Evolutionary conservation across 1,284 basidiomycete species (phyloP).

Genomic region (Exsudoporus floridanus): DNA sequence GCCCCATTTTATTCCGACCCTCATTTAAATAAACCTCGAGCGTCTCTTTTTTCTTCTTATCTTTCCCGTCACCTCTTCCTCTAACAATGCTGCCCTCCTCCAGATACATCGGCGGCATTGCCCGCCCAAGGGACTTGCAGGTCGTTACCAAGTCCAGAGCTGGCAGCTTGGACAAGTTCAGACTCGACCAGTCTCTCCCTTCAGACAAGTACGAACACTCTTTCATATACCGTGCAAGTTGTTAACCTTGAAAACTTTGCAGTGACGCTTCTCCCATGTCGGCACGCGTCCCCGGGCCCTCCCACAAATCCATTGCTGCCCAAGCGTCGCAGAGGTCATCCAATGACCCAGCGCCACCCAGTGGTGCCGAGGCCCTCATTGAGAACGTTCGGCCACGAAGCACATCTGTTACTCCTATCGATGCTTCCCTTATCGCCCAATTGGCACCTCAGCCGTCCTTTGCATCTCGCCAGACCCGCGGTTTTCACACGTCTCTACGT

Average conservation of each 20-base stretch:
- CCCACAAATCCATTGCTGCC: too few species aligned
- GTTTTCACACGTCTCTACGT: conserved; percentile 33
- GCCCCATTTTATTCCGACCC: conserved; percentile 5
- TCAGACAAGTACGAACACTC: conserved; percentile 40
- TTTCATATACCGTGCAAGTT: conserved; percentile 32
- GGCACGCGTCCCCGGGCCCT: background rate
- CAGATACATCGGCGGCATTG: conserved; percentile 40
- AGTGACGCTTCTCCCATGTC: conserved; percentile 19
- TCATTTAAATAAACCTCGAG: conserved; percentile 15
- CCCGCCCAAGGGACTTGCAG: conserved; percentile 42
- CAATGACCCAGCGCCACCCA: background rate
- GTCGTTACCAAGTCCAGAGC: conserved; percentile 40
- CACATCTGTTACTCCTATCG: too few species aligned
- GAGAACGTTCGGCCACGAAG: background rate
- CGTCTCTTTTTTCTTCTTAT: background rate
- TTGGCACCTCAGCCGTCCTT: background rate
- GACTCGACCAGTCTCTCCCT: conserved; percentile 36
- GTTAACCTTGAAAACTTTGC: conserved; percentile 35
- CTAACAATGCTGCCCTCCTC: conserved; percentile 16
- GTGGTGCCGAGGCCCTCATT: background rate
- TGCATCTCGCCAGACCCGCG: conserved; percentile 19
- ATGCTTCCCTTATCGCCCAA: background rate
- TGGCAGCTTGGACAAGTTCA: conserved; percentile 34
- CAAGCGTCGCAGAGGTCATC: background rate
- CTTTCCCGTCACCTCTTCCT: background rate